Evolutionary conservation across 306 rosid species (phyloP), one percentile per base, ranked within the genome.

Genomic region (Gleditsia sinensis): DNA sequence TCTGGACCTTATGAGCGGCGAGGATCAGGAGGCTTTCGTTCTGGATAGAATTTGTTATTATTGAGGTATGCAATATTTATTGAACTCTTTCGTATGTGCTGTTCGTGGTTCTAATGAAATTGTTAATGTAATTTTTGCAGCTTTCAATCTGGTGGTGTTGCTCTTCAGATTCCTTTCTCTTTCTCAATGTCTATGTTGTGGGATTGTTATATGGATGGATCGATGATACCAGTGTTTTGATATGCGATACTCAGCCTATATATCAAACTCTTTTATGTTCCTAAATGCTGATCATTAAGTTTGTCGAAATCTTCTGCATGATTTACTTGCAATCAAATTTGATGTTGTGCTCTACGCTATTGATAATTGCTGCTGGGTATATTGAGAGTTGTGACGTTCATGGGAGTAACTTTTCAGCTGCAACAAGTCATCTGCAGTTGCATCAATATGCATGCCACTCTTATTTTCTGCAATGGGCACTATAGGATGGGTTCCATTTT

Each of bases 1-100:
- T 53, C 93, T 61, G 99, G 99, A 46, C 99, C 99, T 21, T 94
- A 94, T 74, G 99, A 94, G 53, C 92, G 97, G 55, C 83, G 96
- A 19, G 72, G 90, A 49, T 57, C 87, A 1, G 96, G 96, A 64
- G 89, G 96, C 59, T 87, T 68, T 79, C 97, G 93, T 67, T 89
- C 37, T 3, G 65, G 92, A 83, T 88, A 79, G 83, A 59, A 27
- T 51, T 16, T n/a, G 25, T 30, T 66, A 82, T 54, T 57, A 55
- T 39, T 14, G 71, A 82, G 92, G 92, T 88, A 84, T 51, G 89
- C 55, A 75, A 10, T 43, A 37, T 67, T 6, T 34, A 16, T 67
- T 65, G 59, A 58, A 55, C 70, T 78, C 14, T 71, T 58, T 7
- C 23, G 7, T 30, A 30, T 30, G 39, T 28, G 37, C 14, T 56